A percentile compares a stretch with the other conserved stretches of the same genome.
Evolutionary conservation across 148 eudicot species (phyloP).

Genomic region (Rhododendron mucronatum): DNA sequence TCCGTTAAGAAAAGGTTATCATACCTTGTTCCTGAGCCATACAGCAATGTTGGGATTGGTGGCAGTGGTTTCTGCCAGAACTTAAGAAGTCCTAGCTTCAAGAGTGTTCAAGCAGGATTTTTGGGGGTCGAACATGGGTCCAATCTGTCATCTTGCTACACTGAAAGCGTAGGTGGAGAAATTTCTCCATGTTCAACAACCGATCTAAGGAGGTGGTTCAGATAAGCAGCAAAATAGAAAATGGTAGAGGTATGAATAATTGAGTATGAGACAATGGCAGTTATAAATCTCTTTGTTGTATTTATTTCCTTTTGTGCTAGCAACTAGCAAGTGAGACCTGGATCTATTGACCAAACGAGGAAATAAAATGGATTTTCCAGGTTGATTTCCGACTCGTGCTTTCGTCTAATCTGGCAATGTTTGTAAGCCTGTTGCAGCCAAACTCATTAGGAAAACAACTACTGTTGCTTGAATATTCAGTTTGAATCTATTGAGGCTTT

Average conservation of each 20-base stretch:
- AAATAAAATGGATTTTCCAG: constrained; percentile 1
- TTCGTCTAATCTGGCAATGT: not conserved
- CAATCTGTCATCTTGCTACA: constrained; percentile 36
- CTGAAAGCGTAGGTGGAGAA: constrained; percentile 68
- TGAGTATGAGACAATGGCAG: not conserved
- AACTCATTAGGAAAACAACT: not conserved
- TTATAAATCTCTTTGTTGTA: not conserved
- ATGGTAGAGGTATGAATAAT: not conserved
- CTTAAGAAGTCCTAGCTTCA: constrained; percentile 75
- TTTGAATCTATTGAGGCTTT: not conserved
- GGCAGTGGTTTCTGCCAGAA: constrained; percentile 34
- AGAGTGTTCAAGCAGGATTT: constrained; percentile 56
- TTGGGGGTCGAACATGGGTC: constrained; percentile 45
- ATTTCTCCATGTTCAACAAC: constrained; percentile 84
- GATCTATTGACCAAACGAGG: not conserved
- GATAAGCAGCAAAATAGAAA: constrained; percentile 20
- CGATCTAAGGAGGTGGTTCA: constrained; percentile 74
- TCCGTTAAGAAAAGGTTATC: constrained; percentile 64
- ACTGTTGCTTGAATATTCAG: not conserved
- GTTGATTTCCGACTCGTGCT: not conserved
- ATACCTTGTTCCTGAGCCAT: constrained; percentile 44
- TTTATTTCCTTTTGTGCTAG: not conserved
- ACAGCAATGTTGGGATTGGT: constrained; percentile 21
- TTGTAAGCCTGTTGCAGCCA: not conserved
- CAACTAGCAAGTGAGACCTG: not conserved